These are phyloP conservation scores for Phytophthora chlamydospora DNA, from an alignment of 352 stramenopile genomes.

Conservation along the genomic window DNA sequence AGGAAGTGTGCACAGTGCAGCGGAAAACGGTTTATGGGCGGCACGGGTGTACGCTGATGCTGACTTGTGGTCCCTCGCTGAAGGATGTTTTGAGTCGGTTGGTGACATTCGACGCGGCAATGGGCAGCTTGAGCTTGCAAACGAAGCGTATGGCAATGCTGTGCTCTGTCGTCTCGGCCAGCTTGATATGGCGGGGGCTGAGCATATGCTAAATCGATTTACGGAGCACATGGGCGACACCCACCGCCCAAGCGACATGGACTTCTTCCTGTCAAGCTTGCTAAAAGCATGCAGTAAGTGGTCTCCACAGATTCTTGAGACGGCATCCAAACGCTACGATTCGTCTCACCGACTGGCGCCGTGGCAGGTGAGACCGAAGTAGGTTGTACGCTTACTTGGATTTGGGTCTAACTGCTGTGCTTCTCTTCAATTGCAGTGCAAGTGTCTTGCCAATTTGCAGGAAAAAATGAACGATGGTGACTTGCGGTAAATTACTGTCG, in stretches of 20 bases:
- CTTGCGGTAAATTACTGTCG: slow-evolving; percentile 45
- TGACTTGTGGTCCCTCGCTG: slow-evolving; percentile 54
- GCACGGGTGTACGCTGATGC: slow-evolving; percentile 60
- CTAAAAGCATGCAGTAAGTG: slow-evolving; percentile 67
- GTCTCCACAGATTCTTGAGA: slow-evolving; percentile 55
- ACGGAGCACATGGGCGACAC: slow-evolving; percentile 38
- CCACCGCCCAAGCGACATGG: slow-evolving; percentile 52
- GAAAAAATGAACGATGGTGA: slow-evolving; percentile 56
- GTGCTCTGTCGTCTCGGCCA: slow-evolving; percentile 66
- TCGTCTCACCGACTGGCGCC: slow-evolving; percentile 47
- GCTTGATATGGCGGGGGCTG: slow-evolving; percentile 59
- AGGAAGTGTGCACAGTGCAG: slow-evolving; percentile 49
- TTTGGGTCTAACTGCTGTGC: slow-evolving; percentile 3
- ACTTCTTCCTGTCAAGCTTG: slow-evolving; percentile 55
- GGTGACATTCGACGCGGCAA: slow-evolving; percentile 55
- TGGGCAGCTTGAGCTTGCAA: slow-evolving; percentile 41
- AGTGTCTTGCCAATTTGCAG: slow-evolving; percentile 62
- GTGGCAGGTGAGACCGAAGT: slow-evolving; percentile 59
- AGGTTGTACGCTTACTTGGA: background rate
- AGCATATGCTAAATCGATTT: slow-evolving; percentile 57
- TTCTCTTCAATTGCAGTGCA: slow-evolving; percentile 34
- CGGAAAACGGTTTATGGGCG: slow-evolving; percentile 59
- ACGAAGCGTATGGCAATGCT: slow-evolving; percentile 64
- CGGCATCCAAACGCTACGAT: slow-evolving; percentile 58
- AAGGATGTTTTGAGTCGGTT: slow-evolving; percentile 61